Conservation (phyloP, 192 early-diverging fungal species). For the Coemansia pectinata region DNA sequence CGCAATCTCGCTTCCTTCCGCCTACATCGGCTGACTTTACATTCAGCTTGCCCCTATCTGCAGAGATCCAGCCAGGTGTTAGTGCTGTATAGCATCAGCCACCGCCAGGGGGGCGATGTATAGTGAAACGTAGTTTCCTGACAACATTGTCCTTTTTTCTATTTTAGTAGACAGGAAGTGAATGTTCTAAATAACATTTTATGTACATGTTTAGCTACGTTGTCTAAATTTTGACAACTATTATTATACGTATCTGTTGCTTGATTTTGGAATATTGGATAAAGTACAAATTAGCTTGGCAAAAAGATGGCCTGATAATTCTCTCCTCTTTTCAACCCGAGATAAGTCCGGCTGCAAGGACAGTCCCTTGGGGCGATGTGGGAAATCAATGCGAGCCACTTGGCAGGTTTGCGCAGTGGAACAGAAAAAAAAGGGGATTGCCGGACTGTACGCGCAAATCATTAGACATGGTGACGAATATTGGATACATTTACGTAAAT, state of each 20-base stretch:
- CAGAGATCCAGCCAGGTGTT: background rate
- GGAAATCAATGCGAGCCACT: background rate
- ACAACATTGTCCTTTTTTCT: background rate
- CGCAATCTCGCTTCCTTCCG: background rate
- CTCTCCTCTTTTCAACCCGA: background rate
- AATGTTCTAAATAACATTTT: background rate
- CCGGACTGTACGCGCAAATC: background rate
- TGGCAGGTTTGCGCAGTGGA: background rate
- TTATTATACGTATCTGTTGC: background rate
- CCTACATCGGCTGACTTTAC: background rate
- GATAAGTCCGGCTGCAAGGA: background rate
- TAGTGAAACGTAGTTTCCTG: background rate
- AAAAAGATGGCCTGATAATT: background rate
- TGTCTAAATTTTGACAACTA: slow-evolving; percentile 1
- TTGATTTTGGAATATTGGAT: background rate
- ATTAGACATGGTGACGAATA: background rate
- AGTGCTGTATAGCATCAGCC: background rate
- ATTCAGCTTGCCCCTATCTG: slow-evolving; percentile 4
- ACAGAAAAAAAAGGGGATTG: background rate
- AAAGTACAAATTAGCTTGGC: background rate
- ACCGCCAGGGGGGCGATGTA: background rate
- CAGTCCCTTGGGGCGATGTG: background rate
- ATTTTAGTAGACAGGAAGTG: background rate
- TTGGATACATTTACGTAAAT: background rate
- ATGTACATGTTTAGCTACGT: background rate